Evolutionary conservation across 106 monocot species (phyloP), one percentile per base, ranked within the genome.

Genomic region (Narthecium ossifragum): DNA sequence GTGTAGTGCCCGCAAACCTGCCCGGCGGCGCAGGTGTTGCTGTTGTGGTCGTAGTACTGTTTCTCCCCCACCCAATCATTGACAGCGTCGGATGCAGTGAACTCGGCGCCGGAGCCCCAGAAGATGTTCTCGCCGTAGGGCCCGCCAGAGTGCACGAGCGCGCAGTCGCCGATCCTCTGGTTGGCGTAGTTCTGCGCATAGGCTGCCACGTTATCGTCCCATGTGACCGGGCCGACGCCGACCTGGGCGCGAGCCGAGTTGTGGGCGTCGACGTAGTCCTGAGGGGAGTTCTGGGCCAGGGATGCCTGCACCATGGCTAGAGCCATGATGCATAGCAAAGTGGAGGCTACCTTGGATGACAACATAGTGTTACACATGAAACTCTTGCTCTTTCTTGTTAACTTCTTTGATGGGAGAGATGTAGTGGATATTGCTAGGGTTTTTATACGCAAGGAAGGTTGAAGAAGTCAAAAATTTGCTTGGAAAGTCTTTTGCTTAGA

Each of bases 71-170:
- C 71, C 80, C 80, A 80, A 0, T 2, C 2, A 0, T 28, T 21
- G 2, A 75, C 71, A 0, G 71, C 80, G 25, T 71, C 67, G 3
- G 34, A 22, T 6, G 61, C 66, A 3, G 61, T 28, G 50, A 22
- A 80, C 26, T 12, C 36, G 17, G 31, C 28, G 12, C 65, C 69
- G 3, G 50, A 50, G 2, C 70, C 80, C 70, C 70, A 61, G 66
- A 80, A 80, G 51, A 80, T 12, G 75, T 80, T 80, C 80, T 80
- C 80, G 6, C 80, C 76, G 60, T 77, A 77, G 1, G 70, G 76
- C 2, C 70, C 64, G 0, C 53, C 65, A 36, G 76, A 76, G 59
- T 76, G 76, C 7, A 51, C 33, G 14, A 76, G 36, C 29, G 21
- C 6, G 52, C 76, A 76, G 41, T 76, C 70, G 13, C 58, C 53